Evolutionary conservation across 139 green algal species (phyloP), one percentile per base, ranked within the genome.

Genomic region (Coccomyxa sp.): DNA sequence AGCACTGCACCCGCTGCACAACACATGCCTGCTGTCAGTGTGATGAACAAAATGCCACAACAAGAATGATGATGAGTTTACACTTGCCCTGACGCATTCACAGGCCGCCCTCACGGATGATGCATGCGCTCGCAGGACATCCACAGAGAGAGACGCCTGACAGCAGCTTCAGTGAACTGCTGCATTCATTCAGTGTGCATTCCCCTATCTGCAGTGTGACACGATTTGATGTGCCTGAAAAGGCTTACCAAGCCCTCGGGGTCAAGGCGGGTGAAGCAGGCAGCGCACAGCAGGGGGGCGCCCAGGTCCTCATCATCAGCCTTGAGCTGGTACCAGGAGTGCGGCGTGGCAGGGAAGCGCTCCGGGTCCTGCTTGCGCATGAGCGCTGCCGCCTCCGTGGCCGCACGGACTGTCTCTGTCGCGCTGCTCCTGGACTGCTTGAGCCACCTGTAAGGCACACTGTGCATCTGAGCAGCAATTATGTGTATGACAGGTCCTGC

Each of bases 1-100:
- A 95, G 78, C 77, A 82, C 64, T 87, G 69, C 24, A 83, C 64
- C 1, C 55, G 50, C 36, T 80, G 78, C 69, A 82, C n/a, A 64
- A 22, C 50, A 64, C 50, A 64, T n/a, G n/a, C n/a, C n/a, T n/a
- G n/a, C n/a, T n/a, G n/a, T n/a, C n/a, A n/a, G n/a, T n/a, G n/a
- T n/a, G n/a, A n/a, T n/a, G 33, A 16, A 16, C 33, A 16, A 71
- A 33, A 71, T 31, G 8, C 58, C 58, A 41, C 31, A 39, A 39
- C 41, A 9, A 7, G 33, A 74, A 34, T 34, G 31, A 9, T n/a
- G n/a, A n/a, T n/a, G n/a, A n/a, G n/a, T n/a, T n/a, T n/a, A n/a
- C n/a, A n/a, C n/a, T n/a, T n/a, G n/a, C n/a, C n/a, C n/a, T n/a
- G n/a, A n/a, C n/a, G n/a, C n/a, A n/a, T n/a, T n/a, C n/a, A n/a